Evolutionary conservation across 139 green algal species (phyloP).

Genomic region (Chlamydomonas applanata): DNA sequence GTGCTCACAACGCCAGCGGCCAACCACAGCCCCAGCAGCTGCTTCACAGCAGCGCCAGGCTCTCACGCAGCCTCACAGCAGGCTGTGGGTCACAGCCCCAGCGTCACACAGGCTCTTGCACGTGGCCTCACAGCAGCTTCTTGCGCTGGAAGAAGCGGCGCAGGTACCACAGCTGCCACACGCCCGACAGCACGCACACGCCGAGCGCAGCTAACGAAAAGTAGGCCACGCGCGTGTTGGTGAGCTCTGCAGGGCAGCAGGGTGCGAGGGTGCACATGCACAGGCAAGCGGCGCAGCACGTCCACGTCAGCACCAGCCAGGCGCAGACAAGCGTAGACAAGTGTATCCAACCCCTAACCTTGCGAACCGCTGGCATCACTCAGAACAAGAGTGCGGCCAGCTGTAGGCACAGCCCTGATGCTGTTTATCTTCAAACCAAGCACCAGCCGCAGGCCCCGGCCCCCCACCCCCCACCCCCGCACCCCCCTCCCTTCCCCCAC

Average conservation of each 20-base stretch:
- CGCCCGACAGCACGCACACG: constrained; percentile 68
- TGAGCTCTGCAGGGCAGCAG: constrained; percentile 65
- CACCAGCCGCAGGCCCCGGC: neutral
- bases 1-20: no score
- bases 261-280: neutral
- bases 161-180: constrained; percentile 84
- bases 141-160: constrained; percentile 68
- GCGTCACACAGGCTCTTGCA: no score
- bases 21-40: no score
- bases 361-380: neutral
- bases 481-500: no score
- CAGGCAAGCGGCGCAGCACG: neutral
- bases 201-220: constrained; percentile 75
- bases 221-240: constrained; percentile 83
- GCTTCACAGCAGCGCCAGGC: no score
- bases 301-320: neutral
- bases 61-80: no score
- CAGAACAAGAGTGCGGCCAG: neutral
- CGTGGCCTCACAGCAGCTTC: constrained; percentile 59
- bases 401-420: neutral
- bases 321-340: neutral
- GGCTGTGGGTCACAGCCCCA: no score
- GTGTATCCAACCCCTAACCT: neutral
- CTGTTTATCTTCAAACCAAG: neutral
- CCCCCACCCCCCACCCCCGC: neutral